Percentiles rank a stretch among this genome's conserved stretches.
These are phyloP conservation scores for Trametes cingulata DNA, from an alignment of 768 basidiomycete species.

Conservation along the genomic window DNA sequence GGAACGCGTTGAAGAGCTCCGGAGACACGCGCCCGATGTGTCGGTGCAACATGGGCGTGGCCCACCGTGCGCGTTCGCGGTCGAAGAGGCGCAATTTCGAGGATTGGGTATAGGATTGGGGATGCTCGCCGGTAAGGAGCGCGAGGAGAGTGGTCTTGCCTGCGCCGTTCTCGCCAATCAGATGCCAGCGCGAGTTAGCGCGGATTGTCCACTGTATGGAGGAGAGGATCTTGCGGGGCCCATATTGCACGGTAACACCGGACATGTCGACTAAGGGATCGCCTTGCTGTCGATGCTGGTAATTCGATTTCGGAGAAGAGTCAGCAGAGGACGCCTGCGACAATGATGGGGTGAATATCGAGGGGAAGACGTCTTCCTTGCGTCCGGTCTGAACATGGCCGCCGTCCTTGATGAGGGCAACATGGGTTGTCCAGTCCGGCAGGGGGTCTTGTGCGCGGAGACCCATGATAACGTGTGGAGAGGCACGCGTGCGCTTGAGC, in stretches of 20 bases:
- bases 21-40: conserved; percentile 83
- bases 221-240: conserved; percentile 64
- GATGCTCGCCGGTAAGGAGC: conserved; percentile 91
- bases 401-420: conserved; percentile 52
- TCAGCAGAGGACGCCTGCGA: not conserved
- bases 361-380: conserved; percentile 46
- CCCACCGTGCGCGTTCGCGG: conserved; percentile 58
- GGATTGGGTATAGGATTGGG: conserved; percentile 83
- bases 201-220: conserved; percentile 81
- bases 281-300: conserved; percentile 23
- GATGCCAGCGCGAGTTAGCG: conserved; percentile 85
- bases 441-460: conserved; percentile 70
- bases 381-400: conserved; percentile 52
- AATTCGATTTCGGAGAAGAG: not conserved
- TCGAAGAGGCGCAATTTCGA: conserved; percentile 58
- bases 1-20: conserved; percentile 91
- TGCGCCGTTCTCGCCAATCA: conserved; percentile 89
- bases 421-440: conserved; percentile 72
- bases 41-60: conserved; percentile 67
- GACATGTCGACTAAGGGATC: conserved; percentile 59
- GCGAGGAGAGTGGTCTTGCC: conserved; percentile 95
- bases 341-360: not conserved
- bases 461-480: conserved; percentile 66
- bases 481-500: conserved; percentile 25
- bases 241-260: conserved; percentile 72